Evolutionary conservation across 257 asterid genomes (phyloP).

Genomic region (Lycium barbarum): DNA sequence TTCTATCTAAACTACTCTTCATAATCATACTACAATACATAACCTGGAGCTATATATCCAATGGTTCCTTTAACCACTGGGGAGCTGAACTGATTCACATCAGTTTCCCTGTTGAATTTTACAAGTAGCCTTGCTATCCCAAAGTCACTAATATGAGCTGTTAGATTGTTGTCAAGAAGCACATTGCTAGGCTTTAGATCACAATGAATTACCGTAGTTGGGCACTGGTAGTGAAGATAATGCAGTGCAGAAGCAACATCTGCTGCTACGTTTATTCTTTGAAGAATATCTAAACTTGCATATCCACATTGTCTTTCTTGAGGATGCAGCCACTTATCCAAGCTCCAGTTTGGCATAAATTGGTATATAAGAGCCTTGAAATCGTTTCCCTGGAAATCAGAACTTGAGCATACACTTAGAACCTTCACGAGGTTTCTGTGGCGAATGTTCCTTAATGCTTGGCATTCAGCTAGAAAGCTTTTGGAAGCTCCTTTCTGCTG

Average conservation of each 20-base stretch:
- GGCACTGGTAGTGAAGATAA: slow-evolving; percentile 54
- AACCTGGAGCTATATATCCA: slow-evolving; percentile 61
- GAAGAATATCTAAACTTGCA: slow-evolving; percentile 39
- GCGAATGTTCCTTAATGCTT: slow-evolving; percentile 49
- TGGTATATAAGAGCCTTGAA: slow-evolving; percentile 53
- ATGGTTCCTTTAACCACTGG: slow-evolving; percentile 51
- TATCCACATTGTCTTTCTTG: slow-evolving; percentile 29
- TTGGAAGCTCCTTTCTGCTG: slow-evolving; percentile 49
- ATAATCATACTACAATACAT: background rate
- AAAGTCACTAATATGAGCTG: slow-evolving; percentile 60
- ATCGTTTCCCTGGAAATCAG: slow-evolving; percentile 47
- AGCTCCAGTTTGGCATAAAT: slow-evolving; percentile 54
- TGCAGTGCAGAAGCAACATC: slow-evolving; percentile 51
- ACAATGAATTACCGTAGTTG: slow-evolving; percentile 48
- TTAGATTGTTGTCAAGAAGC: slow-evolving; percentile 51
- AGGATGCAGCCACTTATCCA: slow-evolving; percentile 56
- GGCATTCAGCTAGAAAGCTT: slow-evolving; percentile 57
- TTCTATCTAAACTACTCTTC: background rate
- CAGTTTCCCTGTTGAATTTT: slow-evolving; percentile 24
- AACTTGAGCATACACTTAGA: slow-evolving; percentile 56
- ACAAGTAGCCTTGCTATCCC: slow-evolving; percentile 52
- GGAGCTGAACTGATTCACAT: slow-evolving; percentile 44
- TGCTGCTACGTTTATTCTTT: slow-evolving; percentile 44
- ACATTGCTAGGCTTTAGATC: slow-evolving; percentile 60
- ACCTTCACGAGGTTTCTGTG: slow-evolving; percentile 57